These are phyloP conservation scores for Rhizopus microsporus DNA, from an alignment of 371 early-diverging fungal species.

Conservation along the genomic window DNA sequence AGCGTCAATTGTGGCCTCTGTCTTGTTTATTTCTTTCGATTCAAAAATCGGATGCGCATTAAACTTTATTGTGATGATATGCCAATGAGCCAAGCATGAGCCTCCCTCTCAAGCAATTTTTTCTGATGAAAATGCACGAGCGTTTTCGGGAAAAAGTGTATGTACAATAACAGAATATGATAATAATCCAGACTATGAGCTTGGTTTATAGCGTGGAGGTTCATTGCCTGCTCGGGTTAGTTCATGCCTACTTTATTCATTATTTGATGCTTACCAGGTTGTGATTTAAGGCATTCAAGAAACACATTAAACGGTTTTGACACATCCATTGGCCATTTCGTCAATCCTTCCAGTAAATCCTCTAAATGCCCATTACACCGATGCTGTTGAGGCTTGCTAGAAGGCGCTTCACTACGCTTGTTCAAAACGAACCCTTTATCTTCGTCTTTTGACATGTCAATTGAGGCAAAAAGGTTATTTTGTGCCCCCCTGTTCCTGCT, in stretches of 20 bases:
- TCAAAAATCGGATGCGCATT: too few species aligned
- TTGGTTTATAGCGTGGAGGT: conserved; percentile 11
- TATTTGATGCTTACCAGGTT: conserved; percentile 27
- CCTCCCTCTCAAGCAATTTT: too few species aligned
- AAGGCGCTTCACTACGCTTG: conserved; percentile 33
- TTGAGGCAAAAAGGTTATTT: background rate
- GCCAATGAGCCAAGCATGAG: too few species aligned
- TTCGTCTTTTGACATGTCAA: background rate
- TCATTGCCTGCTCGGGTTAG: conserved; percentile 8
- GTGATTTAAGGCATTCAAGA: conserved; percentile 33
- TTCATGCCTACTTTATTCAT: background rate
- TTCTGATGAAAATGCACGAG: too few species aligned
- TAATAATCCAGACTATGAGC: too few species aligned
- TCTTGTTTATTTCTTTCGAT: too few species aligned
- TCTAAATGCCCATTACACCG: conserved; percentile 52
- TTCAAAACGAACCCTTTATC: conserved; percentile 23
- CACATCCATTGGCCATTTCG: conserved; percentile 49
- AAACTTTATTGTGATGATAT: too few species aligned
- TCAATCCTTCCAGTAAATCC: conserved; percentile 44
- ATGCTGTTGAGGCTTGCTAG: conserved; percentile 27
- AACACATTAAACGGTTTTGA: conserved; percentile 44
- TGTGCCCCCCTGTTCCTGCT: background rate
- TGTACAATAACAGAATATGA: too few species aligned
- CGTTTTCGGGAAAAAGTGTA: too few species aligned
- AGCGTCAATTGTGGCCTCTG: too few species aligned